Base-by-base conservation (phyloP, 192 early-diverging fungal genomes). In the Fimicolochytrium jonesii region DNA sequence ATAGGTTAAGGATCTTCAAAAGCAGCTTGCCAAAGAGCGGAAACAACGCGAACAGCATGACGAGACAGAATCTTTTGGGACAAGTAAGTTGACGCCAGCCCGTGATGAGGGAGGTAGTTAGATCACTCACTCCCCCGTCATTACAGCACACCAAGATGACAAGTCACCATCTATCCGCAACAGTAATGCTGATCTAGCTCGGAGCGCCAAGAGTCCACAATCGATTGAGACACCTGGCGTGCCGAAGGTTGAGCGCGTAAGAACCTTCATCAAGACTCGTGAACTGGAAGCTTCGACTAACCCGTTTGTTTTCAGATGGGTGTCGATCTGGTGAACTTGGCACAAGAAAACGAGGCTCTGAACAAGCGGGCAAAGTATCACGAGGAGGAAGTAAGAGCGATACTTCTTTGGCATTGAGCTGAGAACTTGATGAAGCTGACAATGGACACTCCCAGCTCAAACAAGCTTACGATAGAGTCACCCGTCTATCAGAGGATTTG, bases 1-100 rank as follows among this genome's bases (percentile, higher is more conserved):
- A 18, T 29, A 80, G 78, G 66, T 81, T 7, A 81, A 78, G 56
- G 81, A 83, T 62, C 51, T 83, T 22, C 81, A 83, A 41, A 81
- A 81, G 66, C 81, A 83, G 59, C 51, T 83, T 5, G 20, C 61
- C 11, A 83, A 77, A 56, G 78, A 83, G 50, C 28, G 72, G 33
- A 72, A 68, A 47, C 41, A 59, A 32, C 42, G 67, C 13, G 62
- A 42, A 10, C 13, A 34, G 3, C 39, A 56, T 26, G 68, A 64
- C 55, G 69, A 66, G 2, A 18, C 56, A 22, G 36, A 36, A 3
- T n/a, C 53, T 30, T 30, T 15, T 29, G n/a, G 48, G 4, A 26
- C 25, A 28, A 6, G n/a, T n/a, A n/a, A n/a, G n/a, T n/a, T n/a
- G n/a, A n/a, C n/a, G n/a, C n/a, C n/a, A n/a, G n/a, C n/a, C n/a